Evolutionary conservation across 805 yeast genomes (phyloP).

Genomic region (Kodamaea kaohsiungensis): DNA sequence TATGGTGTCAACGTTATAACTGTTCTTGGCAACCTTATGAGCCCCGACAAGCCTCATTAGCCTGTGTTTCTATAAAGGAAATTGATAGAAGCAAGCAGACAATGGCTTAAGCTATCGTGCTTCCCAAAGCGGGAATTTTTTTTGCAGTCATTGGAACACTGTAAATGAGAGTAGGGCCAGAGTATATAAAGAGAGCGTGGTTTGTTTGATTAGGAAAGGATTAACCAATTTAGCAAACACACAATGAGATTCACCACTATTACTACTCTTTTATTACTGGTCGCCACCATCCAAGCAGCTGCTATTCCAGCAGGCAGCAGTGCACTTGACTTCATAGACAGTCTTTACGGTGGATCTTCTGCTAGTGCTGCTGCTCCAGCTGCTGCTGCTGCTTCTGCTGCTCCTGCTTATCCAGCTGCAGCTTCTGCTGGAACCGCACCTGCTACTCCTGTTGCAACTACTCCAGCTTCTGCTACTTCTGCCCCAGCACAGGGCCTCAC

Average conservation of each 20-base stretch:
- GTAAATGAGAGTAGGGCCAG: not conserved
- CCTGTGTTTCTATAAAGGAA: not conserved
- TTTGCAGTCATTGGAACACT: not conserved
- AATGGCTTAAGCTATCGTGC: not conserved
- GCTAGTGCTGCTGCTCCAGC: constrained; percentile 1
- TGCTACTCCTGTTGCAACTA: not conserved
- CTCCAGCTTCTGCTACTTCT: not conserved
- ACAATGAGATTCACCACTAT: constrained; percentile 6
- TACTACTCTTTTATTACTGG: constrained; percentile 3
- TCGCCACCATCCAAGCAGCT: constrained; percentile 3
- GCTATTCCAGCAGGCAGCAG: constrained; percentile 1
- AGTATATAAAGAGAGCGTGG: not conserved
- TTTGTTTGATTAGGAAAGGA: not conserved
- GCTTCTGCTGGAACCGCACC: not conserved
- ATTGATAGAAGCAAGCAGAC: too few relatives aligned
- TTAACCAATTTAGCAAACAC: not conserved
- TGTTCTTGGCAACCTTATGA: not conserved
- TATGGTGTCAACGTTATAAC: not conserved
- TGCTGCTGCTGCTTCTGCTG: not conserved
- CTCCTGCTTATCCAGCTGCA: not conserved
- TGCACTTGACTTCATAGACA: constrained; percentile 6
- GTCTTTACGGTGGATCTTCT: constrained; percentile 1
- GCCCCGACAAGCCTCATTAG: not conserved
- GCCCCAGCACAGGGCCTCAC: not conserved
- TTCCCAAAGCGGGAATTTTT: not conserved